Evolutionary conservation across 148 eudicot species (phyloP).

Genomic region (Oxyria digyna): DNA sequence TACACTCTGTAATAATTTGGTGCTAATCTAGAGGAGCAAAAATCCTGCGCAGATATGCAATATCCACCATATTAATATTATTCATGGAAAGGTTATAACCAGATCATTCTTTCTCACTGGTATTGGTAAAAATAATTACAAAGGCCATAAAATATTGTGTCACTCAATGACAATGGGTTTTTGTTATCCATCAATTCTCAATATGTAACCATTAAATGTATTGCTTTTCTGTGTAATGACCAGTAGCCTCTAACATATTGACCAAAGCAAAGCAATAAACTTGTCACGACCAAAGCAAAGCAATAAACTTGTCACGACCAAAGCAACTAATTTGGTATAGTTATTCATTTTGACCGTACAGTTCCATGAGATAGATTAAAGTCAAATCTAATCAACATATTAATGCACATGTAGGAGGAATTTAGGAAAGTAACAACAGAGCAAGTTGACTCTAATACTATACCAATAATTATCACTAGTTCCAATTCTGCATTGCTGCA

Average conservation of each 20-base stretch:
- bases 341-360: not conserved
- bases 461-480: not conserved
- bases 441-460: not conserved
- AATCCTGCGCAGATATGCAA: not conserved
- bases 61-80: not conserved
- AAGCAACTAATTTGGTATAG: not conserved
- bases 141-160: no score
- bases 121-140: not conserved
- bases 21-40: not conserved
- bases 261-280: no score
- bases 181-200: not conserved
- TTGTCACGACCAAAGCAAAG: not conserved
- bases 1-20: not conserved
- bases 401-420: not conserved
- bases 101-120: not conserved
- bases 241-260: not conserved
- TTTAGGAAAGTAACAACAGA: not conserved
- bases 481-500: not conserved
- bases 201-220: not conserved
- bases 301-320: not conserved
- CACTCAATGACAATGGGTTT: not conserved
- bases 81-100: not conserved
- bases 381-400: not conserved
- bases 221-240: not conserved
- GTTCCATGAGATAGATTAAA: not conserved